These are phyloP conservation scores for Chaetothyriales sp. DNA, from an alignment of 2,329 filamentous ascomycete genomes.

Conservation along the genomic window DNA sequence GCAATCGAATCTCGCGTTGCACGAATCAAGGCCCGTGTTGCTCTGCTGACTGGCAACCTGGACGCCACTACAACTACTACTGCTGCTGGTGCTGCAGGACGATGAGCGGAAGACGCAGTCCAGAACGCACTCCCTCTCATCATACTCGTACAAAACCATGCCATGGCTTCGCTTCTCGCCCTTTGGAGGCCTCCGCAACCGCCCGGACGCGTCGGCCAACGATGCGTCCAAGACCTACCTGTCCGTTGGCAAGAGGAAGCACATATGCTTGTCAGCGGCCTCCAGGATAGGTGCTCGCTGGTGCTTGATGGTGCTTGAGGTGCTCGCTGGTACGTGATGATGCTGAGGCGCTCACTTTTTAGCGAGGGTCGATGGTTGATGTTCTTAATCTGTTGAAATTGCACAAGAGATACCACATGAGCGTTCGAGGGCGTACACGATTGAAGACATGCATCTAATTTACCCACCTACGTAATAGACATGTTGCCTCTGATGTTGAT, in stretches of 20 bases:
- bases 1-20: conserved; percentile 93
- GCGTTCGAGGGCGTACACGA: not conserved
- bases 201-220: too few relatives aligned
- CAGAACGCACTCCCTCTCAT: not conserved
- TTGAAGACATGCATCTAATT: not conserved
- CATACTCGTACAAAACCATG: not conserved
- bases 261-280: too few relatives aligned
- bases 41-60: conserved; percentile 78
- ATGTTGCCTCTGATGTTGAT: not conserved
- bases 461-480: not conserved
- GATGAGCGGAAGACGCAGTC: not conserved
- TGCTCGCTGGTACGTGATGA: too few relatives aligned
- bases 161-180: too few relatives aligned
- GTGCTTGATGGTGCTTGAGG: too few relatives aligned
- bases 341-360: too few relatives aligned
- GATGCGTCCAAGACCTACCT: too few relatives aligned
- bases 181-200: too few relatives aligned
- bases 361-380: not conserved
- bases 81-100: not conserved
- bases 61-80: conserved; percentile 40
- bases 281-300: too few relatives aligned
- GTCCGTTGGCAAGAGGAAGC: too few relatives aligned
- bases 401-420: conserved; percentile 1
- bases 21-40: conserved; percentile 92
- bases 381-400: not conserved